Percentiles rank a stretch among this genome's conserved stretches.
phyloP scores from a whole-genome alignment of 2,329 filamentous ascomycete species.

The Fusarium xylarioides region DNA sequence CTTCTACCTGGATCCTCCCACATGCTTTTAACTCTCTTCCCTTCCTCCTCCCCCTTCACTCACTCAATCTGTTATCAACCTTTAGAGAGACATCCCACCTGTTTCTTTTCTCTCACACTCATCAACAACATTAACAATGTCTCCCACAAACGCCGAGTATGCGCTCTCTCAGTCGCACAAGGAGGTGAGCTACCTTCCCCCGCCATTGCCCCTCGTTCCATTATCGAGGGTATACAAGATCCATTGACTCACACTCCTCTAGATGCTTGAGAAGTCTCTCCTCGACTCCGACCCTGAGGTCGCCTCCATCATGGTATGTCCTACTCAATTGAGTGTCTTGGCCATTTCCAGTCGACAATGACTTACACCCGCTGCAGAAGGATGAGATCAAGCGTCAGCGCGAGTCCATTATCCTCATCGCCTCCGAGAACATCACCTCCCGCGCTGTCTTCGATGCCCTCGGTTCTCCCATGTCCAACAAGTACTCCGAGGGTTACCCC shows the following conservation, averaged over 20 bases:
- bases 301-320: conserved; percentile 90
- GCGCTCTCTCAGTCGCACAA: conserved; percentile 64
- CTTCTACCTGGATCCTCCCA: conserved; percentile 30
- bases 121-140: conserved; percentile 48
- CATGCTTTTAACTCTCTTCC: conserved; percentile 23
- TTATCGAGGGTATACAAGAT: background rate
- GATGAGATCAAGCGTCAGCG: conserved; percentile 95
- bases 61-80: conserved; percentile 5
- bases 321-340: conserved; percentile 4
- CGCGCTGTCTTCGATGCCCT: conserved; percentile 98
- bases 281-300: conserved; percentile 93
- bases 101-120: conserved; percentile 7
- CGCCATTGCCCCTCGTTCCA: conserved; percentile 35
- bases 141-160: conserved; percentile 57
- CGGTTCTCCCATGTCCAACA: conserved; percentile 95
- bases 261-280: conserved; percentile 97
- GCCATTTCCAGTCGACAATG: background rate
- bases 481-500: conserved; percentile 99
- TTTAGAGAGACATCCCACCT: conserved; percentile 17
- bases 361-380: conserved; percentile 65
- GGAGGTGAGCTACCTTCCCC: conserved; percentile 53
- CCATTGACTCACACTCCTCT: conserved; percentile 27
- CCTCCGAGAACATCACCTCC: conserved; percentile 99
- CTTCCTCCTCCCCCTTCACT: conserved; percentile 14
- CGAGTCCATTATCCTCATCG: conserved; percentile 98